phyloP scores from a whole-genome alignment of 345 rosid genomes.

The Acer negundo region DNA sequence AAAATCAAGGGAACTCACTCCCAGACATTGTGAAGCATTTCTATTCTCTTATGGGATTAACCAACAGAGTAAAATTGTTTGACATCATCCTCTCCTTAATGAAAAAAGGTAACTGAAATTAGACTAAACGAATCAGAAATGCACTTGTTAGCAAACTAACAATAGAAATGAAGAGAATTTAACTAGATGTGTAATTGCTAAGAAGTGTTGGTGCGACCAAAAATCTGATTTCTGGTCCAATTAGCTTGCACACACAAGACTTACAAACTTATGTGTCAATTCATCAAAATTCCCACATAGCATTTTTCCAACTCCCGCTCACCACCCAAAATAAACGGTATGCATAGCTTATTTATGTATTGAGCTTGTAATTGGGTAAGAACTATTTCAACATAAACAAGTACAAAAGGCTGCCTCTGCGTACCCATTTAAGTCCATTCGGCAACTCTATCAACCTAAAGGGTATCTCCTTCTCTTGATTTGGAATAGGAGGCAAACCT shows the following conservation, averaged over 20 bases:
- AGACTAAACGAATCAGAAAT: background rate
- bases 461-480: no score
- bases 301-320: background rate
- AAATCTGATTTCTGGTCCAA: background rate
- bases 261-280: background rate
- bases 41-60: background rate
- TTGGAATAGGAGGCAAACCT: no score
- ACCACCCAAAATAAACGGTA: no score
- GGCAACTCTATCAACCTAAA: no score
- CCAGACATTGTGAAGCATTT: background rate
- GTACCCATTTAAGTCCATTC: background rate
- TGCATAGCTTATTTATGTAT: background rate
- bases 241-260: background rate
- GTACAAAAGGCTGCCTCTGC: background rate
- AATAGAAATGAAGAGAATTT: background rate
- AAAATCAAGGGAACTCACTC: background rate
- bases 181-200: background rate
- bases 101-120: background rate
- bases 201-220: background rate
- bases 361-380: background rate
- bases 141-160: background rate
- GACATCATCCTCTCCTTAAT: background rate
- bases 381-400: background rate
- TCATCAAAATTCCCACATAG: background rate
- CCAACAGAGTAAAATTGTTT: background rate